Conservation (phyloP, 75 land plant genomes). For the Cryptomeria japonica region DNA sequence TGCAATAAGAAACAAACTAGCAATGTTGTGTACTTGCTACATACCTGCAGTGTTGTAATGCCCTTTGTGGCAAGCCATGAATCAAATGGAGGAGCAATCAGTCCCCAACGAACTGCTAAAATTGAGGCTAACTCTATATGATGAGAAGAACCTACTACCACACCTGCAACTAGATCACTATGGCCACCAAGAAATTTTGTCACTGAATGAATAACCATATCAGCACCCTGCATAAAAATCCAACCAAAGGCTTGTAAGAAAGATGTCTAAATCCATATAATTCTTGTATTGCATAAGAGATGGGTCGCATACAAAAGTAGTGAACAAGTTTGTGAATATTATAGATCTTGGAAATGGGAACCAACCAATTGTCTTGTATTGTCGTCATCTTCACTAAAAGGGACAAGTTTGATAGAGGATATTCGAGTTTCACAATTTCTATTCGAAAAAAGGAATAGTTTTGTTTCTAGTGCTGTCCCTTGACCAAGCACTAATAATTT, state of each 20-base stretch:
- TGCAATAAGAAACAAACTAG: neutral
- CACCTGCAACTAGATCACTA: constrained; percentile 31
- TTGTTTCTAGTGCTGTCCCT: neutral
- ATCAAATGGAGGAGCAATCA: constrained; percentile 25
- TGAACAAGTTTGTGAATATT: neutral
- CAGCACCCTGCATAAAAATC: constrained; percentile 23
- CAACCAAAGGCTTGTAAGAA: neutral
- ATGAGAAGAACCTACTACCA: constrained; percentile 19
- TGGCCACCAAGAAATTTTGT: constrained; percentile 35
- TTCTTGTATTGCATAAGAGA: neutral
- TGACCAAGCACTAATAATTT: too few species aligned
- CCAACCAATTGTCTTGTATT: neutral
- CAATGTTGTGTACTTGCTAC: neutral
- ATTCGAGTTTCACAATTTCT: neutral
- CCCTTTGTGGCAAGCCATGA: constrained; percentile 29
- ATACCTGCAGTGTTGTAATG: constrained; percentile 23
- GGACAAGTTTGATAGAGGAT: neutral
- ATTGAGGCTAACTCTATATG: constrained; percentile 11
- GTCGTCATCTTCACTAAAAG: neutral
- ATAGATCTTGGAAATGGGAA: neutral
- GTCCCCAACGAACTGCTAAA: constrained; percentile 28
- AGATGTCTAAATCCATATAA: neutral
- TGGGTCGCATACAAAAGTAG: neutral
- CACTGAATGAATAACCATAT: constrained; percentile 32
- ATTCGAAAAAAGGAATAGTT: neutral